phyloP scores from a whole-genome alignment of 495 filamentous ascomycete species.

The Podospora didyma region DNA sequence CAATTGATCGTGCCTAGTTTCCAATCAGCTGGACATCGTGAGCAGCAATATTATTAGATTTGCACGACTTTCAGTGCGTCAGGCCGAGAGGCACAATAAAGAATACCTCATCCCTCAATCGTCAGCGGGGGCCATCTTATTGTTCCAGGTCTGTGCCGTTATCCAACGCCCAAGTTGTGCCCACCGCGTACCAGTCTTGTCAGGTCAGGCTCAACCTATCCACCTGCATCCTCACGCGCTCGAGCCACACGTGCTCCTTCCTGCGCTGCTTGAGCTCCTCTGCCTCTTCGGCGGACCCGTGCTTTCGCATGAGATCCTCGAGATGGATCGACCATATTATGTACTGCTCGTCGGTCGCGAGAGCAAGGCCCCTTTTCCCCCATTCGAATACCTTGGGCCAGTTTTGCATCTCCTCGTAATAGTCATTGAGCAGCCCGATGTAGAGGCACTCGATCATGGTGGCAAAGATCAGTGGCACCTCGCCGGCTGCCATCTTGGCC shows the following conservation, averaged over 20 bases:
- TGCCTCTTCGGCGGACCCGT: slow-evolving; percentile 18
- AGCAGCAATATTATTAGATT: too few species aligned
- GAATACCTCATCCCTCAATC: too few species aligned
- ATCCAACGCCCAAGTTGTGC: too few species aligned
- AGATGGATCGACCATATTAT: slow-evolving; percentile 26
- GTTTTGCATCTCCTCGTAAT: slow-evolving; percentile 20
- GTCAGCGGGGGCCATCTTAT: too few species aligned
- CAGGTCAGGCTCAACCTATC: slow-evolving; percentile 13
- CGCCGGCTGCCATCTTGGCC: background rate
- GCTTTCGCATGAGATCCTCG: slow-evolving; percentile 22
- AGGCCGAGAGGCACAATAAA: too few species aligned
- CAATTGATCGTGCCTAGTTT: too few species aligned
- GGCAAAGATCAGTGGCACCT: slow-evolving; percentile 6
- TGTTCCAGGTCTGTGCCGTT: too few species aligned
- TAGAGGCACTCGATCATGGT: slow-evolving; percentile 22
- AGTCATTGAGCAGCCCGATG: slow-evolving; percentile 27
- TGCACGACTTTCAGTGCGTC: too few species aligned
- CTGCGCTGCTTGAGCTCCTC: slow-evolving; percentile 17
- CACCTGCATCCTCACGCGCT: slow-evolving; percentile 18
- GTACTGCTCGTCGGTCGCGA: slow-evolving; percentile 25
- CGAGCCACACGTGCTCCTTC: slow-evolving; percentile 19
- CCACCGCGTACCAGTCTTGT: background rate
- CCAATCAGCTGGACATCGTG: too few species aligned
- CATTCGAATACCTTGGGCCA: slow-evolving; percentile 21
- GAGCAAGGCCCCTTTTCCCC: slow-evolving; percentile 13